Evolutionary conservation across 108 stramenopile genomes (phyloP), one percentile per base, ranked within the genome.

Genomic region (Pseudonitzschia pungens): DNA sequence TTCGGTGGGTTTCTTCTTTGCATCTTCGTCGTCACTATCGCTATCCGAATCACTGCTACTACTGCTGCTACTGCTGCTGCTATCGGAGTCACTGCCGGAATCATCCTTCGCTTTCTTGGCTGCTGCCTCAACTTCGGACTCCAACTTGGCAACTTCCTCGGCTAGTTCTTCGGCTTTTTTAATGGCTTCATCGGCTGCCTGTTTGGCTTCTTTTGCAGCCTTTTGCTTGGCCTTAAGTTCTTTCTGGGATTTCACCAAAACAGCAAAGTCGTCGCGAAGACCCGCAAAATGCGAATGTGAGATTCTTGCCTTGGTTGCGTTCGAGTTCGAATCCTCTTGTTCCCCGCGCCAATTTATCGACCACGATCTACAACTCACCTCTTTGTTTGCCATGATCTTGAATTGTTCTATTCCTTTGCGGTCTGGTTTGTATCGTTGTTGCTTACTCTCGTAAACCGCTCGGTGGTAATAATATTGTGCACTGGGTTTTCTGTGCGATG

Each of bases 141-240:
- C 70, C 44, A 55, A 55, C 70, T 85, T 76, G 53, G 63, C 77
- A 18, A 77, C 68, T 57, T 86, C 85, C 18, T 65, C 56, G 21
- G 76, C 80, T 32, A 76, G 51, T 58, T 79, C 60, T 52, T 73
- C 75, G 32, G 80, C 87, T 57, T 76, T 65, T 63, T 77, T 57
- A 45, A 71, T 67, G 53, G 80, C 82, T 18, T 68, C 67, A 52
- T 82, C 75, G 27, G 83, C 81, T 14, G 77, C 85, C 68, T 78
- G 69, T 53, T 69, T 69, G 22, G 69, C 76, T 58, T 71, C 42
- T 65, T 62, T 54, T 59, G 76, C 76, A 11, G 76, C 76, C 32
- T 65, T 60, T 54, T 55, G 75, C 63, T 79, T 75, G 71, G 69
- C 84, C 72, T 86, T 74, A 15, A 67, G 66, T 10, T 67, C 66